A percentile compares a stretch with the other conserved stretches of the same genome.
These are phyloP conservation scores for Panicum miliaceum DNA, from an alignment of 176 grass and related monocot genomes.

Conservation along the genomic window DNA sequence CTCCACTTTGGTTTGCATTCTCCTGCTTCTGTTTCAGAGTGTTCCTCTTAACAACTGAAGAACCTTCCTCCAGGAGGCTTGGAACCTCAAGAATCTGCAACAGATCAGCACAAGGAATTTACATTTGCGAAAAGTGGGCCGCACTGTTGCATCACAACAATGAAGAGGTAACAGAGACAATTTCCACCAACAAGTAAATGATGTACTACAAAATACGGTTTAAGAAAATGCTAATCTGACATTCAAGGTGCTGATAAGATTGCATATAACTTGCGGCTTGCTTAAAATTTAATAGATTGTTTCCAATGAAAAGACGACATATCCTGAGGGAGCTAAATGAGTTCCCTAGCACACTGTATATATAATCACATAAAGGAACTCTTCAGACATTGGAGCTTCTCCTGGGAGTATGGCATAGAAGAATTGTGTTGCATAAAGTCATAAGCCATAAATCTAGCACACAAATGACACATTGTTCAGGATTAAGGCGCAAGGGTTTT, in stretches of 20 bases:
- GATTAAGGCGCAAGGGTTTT: not conserved
- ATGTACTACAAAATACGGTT: not conserved
- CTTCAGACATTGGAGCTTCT: not conserved
- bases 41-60: conserved; percentile 75
- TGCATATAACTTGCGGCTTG: not conserved
- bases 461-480: not conserved
- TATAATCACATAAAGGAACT: not conserved
- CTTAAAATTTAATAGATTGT: not conserved
- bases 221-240: not conserved
- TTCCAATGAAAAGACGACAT: not conserved
- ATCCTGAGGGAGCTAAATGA: not conserved
- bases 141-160: not conserved
- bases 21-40: conserved; percentile 88
- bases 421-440: not conserved
- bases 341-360: not conserved
- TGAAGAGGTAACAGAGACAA: not conserved
- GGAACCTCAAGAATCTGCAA: conserved; percentile 88
- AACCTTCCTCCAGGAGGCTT: conserved; percentile 86
- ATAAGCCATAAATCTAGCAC: not conserved
- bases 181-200: not conserved
- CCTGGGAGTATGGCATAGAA: not conserved
- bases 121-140: not conserved
- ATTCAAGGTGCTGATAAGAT: not conserved
- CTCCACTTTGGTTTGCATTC: conserved; percentile 53
- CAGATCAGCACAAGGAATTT: conserved; percentile 18